Evolutionary conservation across 805 yeast species (phyloP).

Genomic region (Kuraishia piskuri): DNA sequence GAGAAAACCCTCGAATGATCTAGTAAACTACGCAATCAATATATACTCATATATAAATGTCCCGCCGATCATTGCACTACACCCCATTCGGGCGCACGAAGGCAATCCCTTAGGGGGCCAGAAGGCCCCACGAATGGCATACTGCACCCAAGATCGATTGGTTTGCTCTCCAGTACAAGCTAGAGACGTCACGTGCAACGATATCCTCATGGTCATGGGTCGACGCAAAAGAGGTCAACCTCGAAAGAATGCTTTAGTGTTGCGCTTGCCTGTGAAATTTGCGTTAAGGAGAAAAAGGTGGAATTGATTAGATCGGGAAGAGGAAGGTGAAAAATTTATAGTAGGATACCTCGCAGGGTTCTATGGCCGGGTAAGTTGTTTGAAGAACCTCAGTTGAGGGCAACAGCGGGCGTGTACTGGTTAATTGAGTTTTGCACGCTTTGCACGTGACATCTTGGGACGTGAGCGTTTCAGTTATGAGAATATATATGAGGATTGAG

Average conservation of each 20-base stretch:
- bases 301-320: not conserved
- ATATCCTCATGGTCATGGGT: slow-evolving; percentile 4
- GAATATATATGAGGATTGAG: too few species aligned
- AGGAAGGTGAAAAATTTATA: not conserved
- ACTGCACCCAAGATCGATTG: slow-evolving; percentile 6
- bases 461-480: too few species aligned
- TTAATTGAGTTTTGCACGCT: too few species aligned
- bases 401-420: too few species aligned
- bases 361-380: too few species aligned
- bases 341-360: not conserved
- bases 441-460: too few species aligned
- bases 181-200: slow-evolving; percentile 1
- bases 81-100: slow-evolving; percentile 6
- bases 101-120: slow-evolving; percentile 4
- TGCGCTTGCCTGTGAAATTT: slow-evolving; percentile 4
- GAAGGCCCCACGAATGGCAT: slow-evolving; percentile 2
- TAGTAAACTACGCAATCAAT: too few species aligned
- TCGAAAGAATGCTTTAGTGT: slow-evolving; percentile 3
- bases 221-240: slow-evolving; percentile 3
- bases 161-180: slow-evolving; percentile 4
- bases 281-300: slow-evolving; percentile 1
- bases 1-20: too few species aligned
- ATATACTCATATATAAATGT: not conserved
- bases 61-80: slow-evolving; percentile 4
- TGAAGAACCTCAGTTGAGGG: too few species aligned